phyloP scores from a whole-genome alignment of 495 filamentous ascomycete species.

The Cudoniella acicularis region DNA sequence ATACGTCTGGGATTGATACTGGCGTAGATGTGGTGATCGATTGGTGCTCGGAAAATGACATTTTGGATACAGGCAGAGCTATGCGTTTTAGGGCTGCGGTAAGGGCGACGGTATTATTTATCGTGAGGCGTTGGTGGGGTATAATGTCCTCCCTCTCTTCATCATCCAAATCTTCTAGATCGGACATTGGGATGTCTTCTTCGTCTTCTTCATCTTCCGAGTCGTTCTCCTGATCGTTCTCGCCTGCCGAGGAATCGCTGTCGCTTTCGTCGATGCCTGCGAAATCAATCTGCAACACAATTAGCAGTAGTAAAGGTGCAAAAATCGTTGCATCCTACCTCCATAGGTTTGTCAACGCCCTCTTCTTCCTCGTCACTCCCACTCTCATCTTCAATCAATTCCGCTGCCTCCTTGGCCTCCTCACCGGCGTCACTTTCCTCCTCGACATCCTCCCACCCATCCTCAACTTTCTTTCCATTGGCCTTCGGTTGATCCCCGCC shows the following conservation, averaged over 20 bases:
- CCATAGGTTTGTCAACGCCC: conserved; percentile 16
- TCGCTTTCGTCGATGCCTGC: conserved; percentile 35
- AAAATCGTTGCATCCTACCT: conserved; percentile 24
- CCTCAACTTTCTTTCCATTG: conserved; percentile 46
- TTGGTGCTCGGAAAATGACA: conserved; percentile 54
- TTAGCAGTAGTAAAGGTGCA: neutral
- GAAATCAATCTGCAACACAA: conserved; percentile 26
- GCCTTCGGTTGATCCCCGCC: conserved; percentile 24
- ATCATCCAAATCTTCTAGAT: conserved; percentile 70
- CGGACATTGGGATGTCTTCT: conserved; percentile 78
- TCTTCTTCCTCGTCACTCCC: conserved; percentile 31
- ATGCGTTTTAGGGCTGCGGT: conserved; percentile 74
- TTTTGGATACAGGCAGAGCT: conserved; percentile 52
- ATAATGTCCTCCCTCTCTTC: conserved; percentile 82
- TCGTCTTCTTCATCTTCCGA: conserved; percentile 52
- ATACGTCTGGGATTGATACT: conserved; percentile 60
- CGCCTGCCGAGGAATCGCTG: conserved; percentile 30
- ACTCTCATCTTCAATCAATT: conserved; percentile 41
- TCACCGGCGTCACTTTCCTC: conserved; percentile 33
- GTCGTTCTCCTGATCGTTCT: conserved; percentile 40
- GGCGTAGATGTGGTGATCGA: conserved; percentile 45
- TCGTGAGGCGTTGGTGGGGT: conserved; percentile 88
- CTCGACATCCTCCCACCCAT: conserved; percentile 23
- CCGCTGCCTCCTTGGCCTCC: conserved; percentile 36
- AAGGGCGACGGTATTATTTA: conserved; percentile 92